Percentiles rank a stretch among this genome's conserved stretches.
These are phyloP conservation scores for Pythium brassicae DNA, from an alignment of 352 stramenopile genomes.

Conservation along the genomic window DNA sequence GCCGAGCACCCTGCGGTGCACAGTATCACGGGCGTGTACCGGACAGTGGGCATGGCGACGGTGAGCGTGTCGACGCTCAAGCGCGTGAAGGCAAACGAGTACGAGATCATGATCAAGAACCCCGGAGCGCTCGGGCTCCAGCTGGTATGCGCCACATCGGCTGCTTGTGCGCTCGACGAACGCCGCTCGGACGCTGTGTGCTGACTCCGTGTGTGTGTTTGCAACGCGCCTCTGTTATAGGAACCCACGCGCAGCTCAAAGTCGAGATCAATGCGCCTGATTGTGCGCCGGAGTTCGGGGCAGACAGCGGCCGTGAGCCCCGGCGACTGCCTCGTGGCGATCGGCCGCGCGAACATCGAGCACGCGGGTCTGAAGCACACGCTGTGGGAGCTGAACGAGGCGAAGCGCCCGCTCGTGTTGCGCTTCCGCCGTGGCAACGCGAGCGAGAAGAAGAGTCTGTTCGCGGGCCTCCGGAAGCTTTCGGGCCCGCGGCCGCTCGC, in stretches of 20 bases:
- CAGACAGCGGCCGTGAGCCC: slow-evolving; percentile 72
- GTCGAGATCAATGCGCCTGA: slow-evolving; percentile 60
- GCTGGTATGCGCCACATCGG: slow-evolving; percentile 23
- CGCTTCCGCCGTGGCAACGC: slow-evolving; percentile 77
- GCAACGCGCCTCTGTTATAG: slow-evolving; percentile 2
- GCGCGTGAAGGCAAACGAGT: slow-evolving; percentile 76
- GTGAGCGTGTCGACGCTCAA: slow-evolving; percentile 77
- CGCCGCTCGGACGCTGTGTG: no score
- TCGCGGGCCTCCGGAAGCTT: slow-evolving; percentile 40
- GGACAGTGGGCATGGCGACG: slow-evolving; percentile 68
- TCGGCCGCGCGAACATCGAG: slow-evolving; percentile 81
- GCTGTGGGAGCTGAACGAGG: slow-evolving; percentile 79
- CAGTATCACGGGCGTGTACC: slow-evolving; percentile 82
- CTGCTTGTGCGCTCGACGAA: no score
- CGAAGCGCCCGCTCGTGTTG: slow-evolving; percentile 63
- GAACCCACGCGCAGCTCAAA: slow-evolving; percentile 34
- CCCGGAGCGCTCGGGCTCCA: slow-evolving; percentile 63
- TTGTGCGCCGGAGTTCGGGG: slow-evolving; percentile 68
- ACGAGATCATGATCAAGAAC: slow-evolving; percentile 64
- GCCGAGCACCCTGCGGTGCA: slow-evolving; percentile 71
- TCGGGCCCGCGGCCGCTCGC: slow-evolving; percentile 19
- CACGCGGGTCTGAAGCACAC: slow-evolving; percentile 83
- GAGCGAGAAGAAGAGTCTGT: slow-evolving; percentile 76
- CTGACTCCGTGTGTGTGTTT: background rate
- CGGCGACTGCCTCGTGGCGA: slow-evolving; percentile 77